phyloP scores from a whole-genome alignment of 179 eudicot species.

The Monotropa hypopitys region DNA sequence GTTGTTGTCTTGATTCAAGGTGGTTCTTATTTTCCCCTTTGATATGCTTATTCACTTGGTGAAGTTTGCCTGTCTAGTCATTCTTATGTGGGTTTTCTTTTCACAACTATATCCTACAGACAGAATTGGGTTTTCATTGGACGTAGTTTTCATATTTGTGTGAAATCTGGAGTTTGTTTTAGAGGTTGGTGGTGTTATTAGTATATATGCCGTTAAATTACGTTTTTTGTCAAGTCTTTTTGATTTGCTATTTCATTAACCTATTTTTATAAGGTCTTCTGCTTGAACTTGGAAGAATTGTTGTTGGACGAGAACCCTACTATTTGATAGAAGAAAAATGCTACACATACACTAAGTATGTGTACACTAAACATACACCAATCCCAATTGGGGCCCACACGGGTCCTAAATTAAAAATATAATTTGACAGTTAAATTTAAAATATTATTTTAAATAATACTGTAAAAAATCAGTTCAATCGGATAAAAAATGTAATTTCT shows the following conservation, averaged over 20 bases:
- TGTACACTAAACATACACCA: no score
- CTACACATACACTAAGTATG: no score
- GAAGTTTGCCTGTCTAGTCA: constrained; percentile 11
- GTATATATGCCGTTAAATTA: no score
- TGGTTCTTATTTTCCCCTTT: background rate
- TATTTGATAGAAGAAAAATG: background rate
- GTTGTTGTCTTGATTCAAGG: constrained; percentile 1
- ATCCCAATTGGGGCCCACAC: no score
- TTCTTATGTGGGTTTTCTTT: background rate
- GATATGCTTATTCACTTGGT: background rate
- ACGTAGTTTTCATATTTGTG: background rate
- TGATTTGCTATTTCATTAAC: background rate
- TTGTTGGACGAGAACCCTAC: background rate
- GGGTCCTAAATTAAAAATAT: no score
- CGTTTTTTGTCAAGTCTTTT: background rate
- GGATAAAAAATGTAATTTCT: no score
- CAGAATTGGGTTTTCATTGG: background rate
- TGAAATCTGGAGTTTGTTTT: background rate
- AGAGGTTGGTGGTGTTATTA: background rate
- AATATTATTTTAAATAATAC: no score
- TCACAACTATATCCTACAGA: background rate
- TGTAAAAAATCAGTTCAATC: no score
- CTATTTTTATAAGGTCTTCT: background rate
- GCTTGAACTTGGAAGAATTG: background rate
- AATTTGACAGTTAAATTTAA: no score